Percentiles rank a stretch among this genome's conserved stretches.
These are phyloP conservation scores for Orbilia brochopaga DNA, from an alignment of 2,329 filamentous ascomycete species.

Conservation along the genomic window DNA sequence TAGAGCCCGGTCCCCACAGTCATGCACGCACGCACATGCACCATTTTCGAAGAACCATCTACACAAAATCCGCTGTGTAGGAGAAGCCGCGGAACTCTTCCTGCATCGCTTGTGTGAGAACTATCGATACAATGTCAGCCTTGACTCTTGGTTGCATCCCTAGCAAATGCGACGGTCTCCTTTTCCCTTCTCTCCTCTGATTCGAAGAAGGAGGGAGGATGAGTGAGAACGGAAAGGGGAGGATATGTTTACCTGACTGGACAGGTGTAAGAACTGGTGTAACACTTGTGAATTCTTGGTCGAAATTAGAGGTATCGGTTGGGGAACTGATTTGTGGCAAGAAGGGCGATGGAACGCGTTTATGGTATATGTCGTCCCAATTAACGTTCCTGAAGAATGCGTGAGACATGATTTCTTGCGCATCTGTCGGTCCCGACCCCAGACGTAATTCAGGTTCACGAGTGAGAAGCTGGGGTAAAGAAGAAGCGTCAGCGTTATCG, in stretches of 20 bases:
- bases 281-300: slow-evolving; percentile 97
- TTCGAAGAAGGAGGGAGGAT: no score
- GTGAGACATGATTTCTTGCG: slow-evolving; percentile 98
- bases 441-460: slow-evolving; percentile 91
- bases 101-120: slow-evolving; percentile 97
- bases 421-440: slow-evolving; percentile 93
- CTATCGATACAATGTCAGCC: slow-evolving; percentile 61
- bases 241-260: slow-evolving; percentile 81
- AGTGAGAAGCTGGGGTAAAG: slow-evolving; percentile 69
- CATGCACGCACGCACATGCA: slow-evolving; percentile 48
- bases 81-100: slow-evolving; percentile 99
- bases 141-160: slow-evolving; percentile 28
- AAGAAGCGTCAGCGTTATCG: slow-evolving; percentile 24
- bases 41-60: slow-evolving; percentile 54
- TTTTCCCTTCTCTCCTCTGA: no score
- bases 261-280: slow-evolving; percentile 96
- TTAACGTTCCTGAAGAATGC: slow-evolving; percentile 97
- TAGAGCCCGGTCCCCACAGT: slow-evolving; percentile 25
- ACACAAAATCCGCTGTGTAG: slow-evolving; percentile 90
- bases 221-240: not conserved
- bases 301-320: slow-evolving; percentile 99
- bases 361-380: slow-evolving; percentile 98
- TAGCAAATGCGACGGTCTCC: not conserved
- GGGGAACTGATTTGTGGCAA: slow-evolving; percentile 85
- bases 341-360: slow-evolving; percentile 87